A percentile compares a stretch with the other conserved stretches of the same genome.
These are phyloP conservation scores for Coriolopsis trogii DNA, from an alignment of 1,284 basidiomycete species.

Conservation along the genomic window DNA sequence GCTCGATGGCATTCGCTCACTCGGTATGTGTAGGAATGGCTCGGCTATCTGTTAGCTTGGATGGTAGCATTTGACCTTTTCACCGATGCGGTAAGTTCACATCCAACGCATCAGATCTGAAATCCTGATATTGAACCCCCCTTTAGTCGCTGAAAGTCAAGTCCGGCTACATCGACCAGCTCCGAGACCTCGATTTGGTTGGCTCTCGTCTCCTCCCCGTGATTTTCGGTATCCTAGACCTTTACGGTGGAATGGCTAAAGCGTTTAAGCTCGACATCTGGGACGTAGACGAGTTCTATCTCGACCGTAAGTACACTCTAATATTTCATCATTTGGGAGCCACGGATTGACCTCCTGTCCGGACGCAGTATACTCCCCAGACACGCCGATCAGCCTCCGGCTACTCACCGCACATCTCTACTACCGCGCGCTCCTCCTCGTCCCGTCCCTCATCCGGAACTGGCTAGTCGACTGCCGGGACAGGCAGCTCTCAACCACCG, in stretches of 20 bases:
- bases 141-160: conserved; percentile 81
- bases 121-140: conserved; percentile 11
- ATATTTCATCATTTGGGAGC: background rate
- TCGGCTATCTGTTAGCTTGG: conserved; percentile 85
- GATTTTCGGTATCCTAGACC: conserved; percentile 69
- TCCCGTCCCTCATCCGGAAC: conserved; percentile 82
- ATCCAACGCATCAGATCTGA: background rate
- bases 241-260: conserved; percentile 61
- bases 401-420: conserved; percentile 89
- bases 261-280: conserved; percentile 82
- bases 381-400: conserved; percentile 56
- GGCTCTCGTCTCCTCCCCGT: conserved; percentile 72
- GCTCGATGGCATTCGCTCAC: background rate
- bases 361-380: conserved; percentile 61
- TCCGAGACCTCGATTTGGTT: conserved; percentile 74
- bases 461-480: conserved; percentile 93
- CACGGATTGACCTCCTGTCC: conserved; percentile 6
- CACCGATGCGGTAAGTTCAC: conserved; percentile 72
- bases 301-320: conserved; percentile 64
- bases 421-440: conserved; percentile 79
- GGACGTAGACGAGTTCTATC: conserved; percentile 83
- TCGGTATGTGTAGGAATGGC: conserved; percentile 41
- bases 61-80: conserved; percentile 91
- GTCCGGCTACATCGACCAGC: conserved; percentile 82
- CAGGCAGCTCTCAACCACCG: conserved; percentile 77